Conservation (phyloP, 257 asterid species). For the Marsdenia floribunda region DNA sequence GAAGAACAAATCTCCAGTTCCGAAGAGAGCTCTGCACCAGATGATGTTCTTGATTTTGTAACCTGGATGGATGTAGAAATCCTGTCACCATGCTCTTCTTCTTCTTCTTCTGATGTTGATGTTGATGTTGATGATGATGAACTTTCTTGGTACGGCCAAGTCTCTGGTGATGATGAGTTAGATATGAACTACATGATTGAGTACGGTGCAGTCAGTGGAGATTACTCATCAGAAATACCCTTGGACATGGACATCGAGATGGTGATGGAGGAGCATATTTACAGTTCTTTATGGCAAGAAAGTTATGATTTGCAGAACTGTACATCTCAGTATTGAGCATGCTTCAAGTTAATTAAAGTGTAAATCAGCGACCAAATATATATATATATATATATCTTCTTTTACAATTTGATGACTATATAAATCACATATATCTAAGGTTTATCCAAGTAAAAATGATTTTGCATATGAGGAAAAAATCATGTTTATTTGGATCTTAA, state of each 20-base stretch:
- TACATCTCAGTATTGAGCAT: not conserved
- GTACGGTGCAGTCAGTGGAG: conserved; percentile 4
- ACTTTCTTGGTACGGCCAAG: conserved; percentile 11
- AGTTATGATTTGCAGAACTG: not conserved
- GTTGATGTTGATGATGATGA: not conserved
- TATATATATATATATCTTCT: not conserved
- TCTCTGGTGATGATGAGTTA: not conserved
- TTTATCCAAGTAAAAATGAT: too few species aligned
- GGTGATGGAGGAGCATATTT: conserved; percentile 13
- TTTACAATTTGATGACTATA: not conserved
- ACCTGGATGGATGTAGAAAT: conserved; percentile 19
- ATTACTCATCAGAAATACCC: not conserved
- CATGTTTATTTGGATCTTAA: too few species aligned
- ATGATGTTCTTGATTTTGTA: conserved; percentile 9
- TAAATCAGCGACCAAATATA: not conserved
- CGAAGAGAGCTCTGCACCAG: not conserved
- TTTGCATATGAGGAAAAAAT: too few species aligned
- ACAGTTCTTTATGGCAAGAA: conserved; percentile 23
- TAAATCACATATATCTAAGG: not conserved
- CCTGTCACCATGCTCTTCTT: not conserved
- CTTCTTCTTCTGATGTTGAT: not conserved
- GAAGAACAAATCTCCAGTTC: not conserved
- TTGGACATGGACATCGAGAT: conserved; percentile 3
- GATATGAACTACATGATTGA: conserved; percentile 5
- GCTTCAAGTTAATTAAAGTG: not conserved